A percentile compares a stretch with the other conserved stretches of the same genome.
Evolutionary conservation across 2,329 filamentous ascomycete genomes (phyloP).

Genomic region (Pseudogymnoascus sp.): DNA sequence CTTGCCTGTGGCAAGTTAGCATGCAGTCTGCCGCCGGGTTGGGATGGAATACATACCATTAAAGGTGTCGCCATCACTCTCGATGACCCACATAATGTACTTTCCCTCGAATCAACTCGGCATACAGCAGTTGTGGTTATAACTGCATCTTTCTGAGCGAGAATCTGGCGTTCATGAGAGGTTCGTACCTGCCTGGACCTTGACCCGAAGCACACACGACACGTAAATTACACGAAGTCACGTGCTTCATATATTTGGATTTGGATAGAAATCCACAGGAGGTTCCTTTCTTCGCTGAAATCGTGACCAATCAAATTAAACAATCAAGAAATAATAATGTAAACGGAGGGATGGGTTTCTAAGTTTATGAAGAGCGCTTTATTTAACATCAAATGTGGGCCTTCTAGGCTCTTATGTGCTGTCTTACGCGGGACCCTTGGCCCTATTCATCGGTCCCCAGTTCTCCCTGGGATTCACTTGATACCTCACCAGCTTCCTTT

Average conservation of each 20-base stretch:
- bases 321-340: not conserved
- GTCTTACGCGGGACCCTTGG: constrained; percentile 18
- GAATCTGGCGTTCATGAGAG: not conserved
- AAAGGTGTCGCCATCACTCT: constrained; percentile 47
- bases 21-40: constrained; percentile 13
- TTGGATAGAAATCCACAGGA: not conserved
- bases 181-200: not conserved
- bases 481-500: constrained; percentile 70
- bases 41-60: constrained; percentile 30
- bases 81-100: constrained; percentile 41
- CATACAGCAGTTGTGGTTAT: not conserved
- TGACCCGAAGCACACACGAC: not conserved
- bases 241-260: not conserved
- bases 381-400: not conserved
- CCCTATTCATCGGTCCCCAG: constrained; percentile 64
- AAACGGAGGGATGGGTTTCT: not conserved
- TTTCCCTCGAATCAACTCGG: not conserved
- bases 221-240: constrained; percentile 5
- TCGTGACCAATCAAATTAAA: not conserved
- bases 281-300: not conserved
- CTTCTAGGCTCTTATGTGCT: not conserved
- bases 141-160: not conserved
- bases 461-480: constrained; percentile 85
- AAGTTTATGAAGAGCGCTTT: not conserved
- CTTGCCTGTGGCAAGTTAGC: constrained; percentile 42